Conservation (phyloP, 176 grass and related monocot species). For the Lolium rigidum region DNA sequence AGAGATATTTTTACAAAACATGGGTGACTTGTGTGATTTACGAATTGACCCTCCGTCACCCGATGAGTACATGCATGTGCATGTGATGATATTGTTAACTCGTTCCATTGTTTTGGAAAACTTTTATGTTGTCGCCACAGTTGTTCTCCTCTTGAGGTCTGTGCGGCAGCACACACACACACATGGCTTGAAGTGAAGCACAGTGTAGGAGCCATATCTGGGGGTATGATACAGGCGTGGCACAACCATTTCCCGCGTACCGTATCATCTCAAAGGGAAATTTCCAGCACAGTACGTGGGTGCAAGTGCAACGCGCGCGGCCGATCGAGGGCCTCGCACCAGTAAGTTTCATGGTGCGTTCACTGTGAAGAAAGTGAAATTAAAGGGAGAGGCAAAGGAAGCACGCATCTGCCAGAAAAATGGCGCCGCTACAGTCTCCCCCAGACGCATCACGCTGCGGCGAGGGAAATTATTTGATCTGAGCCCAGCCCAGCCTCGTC, state of each 20-base stretch:
- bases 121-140: too few species aligned
- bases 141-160: background rate
- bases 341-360: slow-evolving; percentile 8
- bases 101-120: too few species aligned
- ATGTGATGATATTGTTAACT: too few species aligned
- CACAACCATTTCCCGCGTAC: background rate
- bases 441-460: background rate
- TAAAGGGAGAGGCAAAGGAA: too few species aligned
- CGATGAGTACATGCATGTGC: too few species aligned
- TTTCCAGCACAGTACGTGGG: background rate
- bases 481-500: background rate
- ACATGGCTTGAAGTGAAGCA: background rate
- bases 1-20: too few species aligned
- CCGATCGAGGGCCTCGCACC: background rate
- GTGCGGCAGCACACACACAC: too few species aligned
- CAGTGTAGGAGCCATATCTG: background rate
- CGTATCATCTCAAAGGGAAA: background rate
- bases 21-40: too few species aligned
- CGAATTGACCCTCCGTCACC: too few species aligned
- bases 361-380: background rate
- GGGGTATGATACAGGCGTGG: background rate
- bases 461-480: slow-evolving; percentile 28
- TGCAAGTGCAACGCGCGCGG: background rate
- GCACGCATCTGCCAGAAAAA: background rate
- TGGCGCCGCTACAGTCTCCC: background rate